Evolutionary conservation across 768 basidiomycete genomes (phyloP), one percentile per base, ranked within the genome.

Genomic region (Mycena amicta): DNA sequence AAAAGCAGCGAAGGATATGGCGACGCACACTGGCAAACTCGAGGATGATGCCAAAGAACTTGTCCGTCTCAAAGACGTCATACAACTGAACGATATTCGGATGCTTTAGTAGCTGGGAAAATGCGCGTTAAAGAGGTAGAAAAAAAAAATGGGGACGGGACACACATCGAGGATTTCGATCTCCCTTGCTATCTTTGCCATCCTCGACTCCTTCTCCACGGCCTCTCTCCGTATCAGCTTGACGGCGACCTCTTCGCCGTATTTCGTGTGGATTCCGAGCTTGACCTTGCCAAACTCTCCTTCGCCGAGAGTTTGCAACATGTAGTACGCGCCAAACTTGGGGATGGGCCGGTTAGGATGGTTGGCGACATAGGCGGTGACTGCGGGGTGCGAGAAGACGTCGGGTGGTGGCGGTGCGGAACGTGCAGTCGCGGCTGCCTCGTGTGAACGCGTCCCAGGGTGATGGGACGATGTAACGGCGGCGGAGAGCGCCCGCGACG

Each of bases 281-380:
- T 98, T 98, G 76, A 98, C 95, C 72, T 98, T 98, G 50, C 94
- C 95, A 69, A 98, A 98, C 77, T 98, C 96, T 63, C 96, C 96
- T 75, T 99, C 96, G 41, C 97, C 97, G 12, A 99, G 82, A 0
- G 97, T 98, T 72, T 98, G 95, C 18, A 99, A 79, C 46, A 98
- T 82, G 6, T 98, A 80, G 72, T 99, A 99, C 1, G 95, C 93
- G 1, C 97, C 97, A 65, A 99, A 98, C 72, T 88, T 90, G 47
- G 93, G 93, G 43, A 94, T 91, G 27, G 86, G 85, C 25, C 92
- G 84, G 58, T 88, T 81, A 13, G 92, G 92, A 67, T 93, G 93
- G 2, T 90, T 88, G 1, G 88, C 83, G 5, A 83, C 83, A 68
- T 89, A 94, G 23, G 89, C 89, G 23, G 89, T 77, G 3, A 90